Base-by-base conservation (phyloP, 78 protist genomes). In the Paratrimastix pyriformis region DNA sequence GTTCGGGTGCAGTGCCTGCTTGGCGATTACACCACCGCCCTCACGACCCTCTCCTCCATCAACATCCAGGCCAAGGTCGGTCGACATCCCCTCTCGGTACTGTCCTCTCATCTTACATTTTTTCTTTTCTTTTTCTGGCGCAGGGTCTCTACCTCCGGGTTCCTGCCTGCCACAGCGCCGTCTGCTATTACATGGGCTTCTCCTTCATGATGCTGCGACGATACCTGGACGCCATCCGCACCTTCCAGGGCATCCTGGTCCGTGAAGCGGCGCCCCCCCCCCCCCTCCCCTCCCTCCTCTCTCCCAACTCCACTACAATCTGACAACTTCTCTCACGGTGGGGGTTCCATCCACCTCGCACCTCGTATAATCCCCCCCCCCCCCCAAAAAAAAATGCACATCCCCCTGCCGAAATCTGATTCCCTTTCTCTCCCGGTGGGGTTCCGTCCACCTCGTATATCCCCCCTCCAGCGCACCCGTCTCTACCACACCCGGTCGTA, bases 1-100 rank as follows among this genome's bases (percentile, higher is more conserved):
- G 79, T 86, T n/a, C 89, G 94, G 43, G 64, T 87, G 62, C 92
- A 90, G 77, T 72, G 84, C 72, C 64, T 90, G 44, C 80, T 90
- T n/a, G 91, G 84, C 30, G 94, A 90, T 69, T 90, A 87, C 79
- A 59, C 70, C 54, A 29, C 55, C 6, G 88, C 90, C 0, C 79
- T 90, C 29, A 30, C 76, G 70, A 55, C 83, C 40, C 38, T 87
- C 8, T 87, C 72, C 50, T 29, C 65, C 26, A 66, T 90, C 38
- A 88, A 90, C 48, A 71, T 90, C 74, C 0, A 1, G 37, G 21
- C 40, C 38, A 82, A 75, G 74, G 84, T 39, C 1, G 9, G 5
- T 4, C 18, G 50, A 3, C 33, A 3, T 4, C 11, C 52, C 24
- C 52, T 1, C 54, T 65, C 52, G 6, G 29, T 18, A 13, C 7